A percentile compares a stretch with the other conserved stretches of the same genome.
These are phyloP conservation scores for Tolypocladium pustulatum DNA, from an alignment of 2,329 filamentous ascomycete genomes.

Conservation along the genomic window DNA sequence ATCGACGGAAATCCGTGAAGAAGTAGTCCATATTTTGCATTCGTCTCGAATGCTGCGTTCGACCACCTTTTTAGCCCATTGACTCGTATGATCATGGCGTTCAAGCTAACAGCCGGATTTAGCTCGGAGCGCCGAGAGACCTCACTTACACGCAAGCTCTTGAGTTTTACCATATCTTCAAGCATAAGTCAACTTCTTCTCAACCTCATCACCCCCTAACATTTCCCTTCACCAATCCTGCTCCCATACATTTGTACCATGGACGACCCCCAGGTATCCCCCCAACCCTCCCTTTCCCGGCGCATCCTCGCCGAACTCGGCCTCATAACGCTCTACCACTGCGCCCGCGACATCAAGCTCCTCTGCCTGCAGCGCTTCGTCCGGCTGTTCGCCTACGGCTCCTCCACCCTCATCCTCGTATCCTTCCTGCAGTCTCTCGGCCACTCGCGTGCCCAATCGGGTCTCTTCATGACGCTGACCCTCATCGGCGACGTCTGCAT, in stretches of 20 bases:
- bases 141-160: neutral
- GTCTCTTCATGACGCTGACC: slow-evolving; percentile 57
- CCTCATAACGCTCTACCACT: slow-evolving; percentile 12
- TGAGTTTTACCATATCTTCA: too few species aligned
- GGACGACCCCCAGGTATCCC: neutral
- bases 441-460: slow-evolving; percentile 40
- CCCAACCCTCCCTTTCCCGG: neutral
- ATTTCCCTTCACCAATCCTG: neutral
- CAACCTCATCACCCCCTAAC: neutral
- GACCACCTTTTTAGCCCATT: too few species aligned
- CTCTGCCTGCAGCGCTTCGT: slow-evolving; percentile 49
- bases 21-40: too few species aligned
- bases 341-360: slow-evolving; percentile 38
- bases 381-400: slow-evolving; percentile 53
- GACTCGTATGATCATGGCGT: neutral
- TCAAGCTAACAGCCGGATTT: neutral
- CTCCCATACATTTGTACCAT: neutral
- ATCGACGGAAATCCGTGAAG: too few species aligned
- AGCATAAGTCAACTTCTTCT: neutral
- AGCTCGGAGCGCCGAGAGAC: neutral
- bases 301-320: slow-evolving; percentile 13
- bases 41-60: too few species aligned
- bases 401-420: slow-evolving; percentile 46
- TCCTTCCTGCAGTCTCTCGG: slow-evolving; percentile 41
- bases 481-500: slow-evolving; percentile 48